Evolutionary conservation across 805 yeast genomes (phyloP).

Genomic region (Wickerhamiella siamensis): DNA sequence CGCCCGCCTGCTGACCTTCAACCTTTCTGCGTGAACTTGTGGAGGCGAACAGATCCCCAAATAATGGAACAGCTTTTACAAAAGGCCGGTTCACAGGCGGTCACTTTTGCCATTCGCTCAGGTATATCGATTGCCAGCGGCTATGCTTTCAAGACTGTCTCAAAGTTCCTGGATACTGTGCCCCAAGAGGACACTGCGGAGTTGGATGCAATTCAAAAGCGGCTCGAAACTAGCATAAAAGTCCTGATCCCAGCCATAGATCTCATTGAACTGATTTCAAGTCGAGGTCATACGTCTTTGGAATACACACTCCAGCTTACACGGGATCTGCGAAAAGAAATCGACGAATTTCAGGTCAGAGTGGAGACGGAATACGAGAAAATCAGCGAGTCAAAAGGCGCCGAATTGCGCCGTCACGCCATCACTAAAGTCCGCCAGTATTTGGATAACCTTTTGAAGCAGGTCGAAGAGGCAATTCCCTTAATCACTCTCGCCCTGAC

Average conservation of each 20-base stretch:
- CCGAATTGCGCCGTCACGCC: constrained; percentile 23
- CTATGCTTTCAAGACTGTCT: constrained; percentile 53
- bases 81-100: constrained; percentile 57
- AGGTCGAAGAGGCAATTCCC: constrained; percentile 42
- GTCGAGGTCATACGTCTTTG: constrained; percentile 25
- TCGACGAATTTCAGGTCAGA: constrained; percentile 40
- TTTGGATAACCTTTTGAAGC: constrained; percentile 33
- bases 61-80: constrained; percentile 1
- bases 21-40: neutral
- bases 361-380: constrained; percentile 30
- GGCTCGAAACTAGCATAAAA: constrained; percentile 42
- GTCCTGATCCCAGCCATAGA: constrained; percentile 57
- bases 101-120: constrained; percentile 64
- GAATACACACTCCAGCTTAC: constrained; percentile 42
- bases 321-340: constrained; percentile 39
- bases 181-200: constrained; percentile 36
- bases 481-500: constrained; percentile 42
- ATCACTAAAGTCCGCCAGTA: constrained; percentile 34
- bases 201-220: constrained; percentile 30
- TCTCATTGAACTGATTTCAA: constrained; percentile 38
- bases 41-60: neutral
- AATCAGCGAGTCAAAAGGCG: constrained; percentile 15
- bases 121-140: constrained; percentile 64
- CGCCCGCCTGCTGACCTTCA: neutral
- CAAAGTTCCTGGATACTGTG: constrained; percentile 29